Evolutionary conservation across 208 protist genomes (phyloP).

Genomic region (Entamoeba moshkovskii): DNA sequence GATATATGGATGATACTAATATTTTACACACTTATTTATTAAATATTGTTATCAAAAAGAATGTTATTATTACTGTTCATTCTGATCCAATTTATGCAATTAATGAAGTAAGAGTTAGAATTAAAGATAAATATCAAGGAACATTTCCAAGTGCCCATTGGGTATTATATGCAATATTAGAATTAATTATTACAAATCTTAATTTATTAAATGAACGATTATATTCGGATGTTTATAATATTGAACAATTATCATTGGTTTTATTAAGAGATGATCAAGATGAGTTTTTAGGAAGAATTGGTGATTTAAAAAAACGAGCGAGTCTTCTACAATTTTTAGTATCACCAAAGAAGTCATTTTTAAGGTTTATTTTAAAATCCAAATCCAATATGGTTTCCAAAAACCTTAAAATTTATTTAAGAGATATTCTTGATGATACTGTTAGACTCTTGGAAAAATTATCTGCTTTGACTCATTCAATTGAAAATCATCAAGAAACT

Average conservation of each 20-base stretch:
- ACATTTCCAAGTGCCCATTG: neutral
- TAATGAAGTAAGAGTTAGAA: neutral
- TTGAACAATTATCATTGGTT: neutral
- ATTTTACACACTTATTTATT: neutral
- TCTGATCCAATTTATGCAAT: neutral
- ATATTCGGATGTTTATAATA: neutral
- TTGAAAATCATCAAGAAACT: neutral
- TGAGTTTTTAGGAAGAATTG: neutral
- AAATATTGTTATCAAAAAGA: neutral
- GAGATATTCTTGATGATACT: neutral
- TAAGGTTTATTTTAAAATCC: neutral
- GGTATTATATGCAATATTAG: neutral
- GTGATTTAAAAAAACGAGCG: neutral
- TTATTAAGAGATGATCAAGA: neutral
- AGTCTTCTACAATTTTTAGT: neutral
- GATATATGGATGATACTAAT: neutral
- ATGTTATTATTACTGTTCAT: neutral
- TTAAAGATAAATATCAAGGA: neutral
- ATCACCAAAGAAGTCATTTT: neutral
- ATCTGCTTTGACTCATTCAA: neutral
- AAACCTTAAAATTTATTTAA: neutral
- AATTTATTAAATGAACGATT: neutral
- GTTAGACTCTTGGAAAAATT: neutral
- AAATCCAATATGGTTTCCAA: neutral
- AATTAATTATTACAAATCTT: neutral